Percentiles rank a stretch among this genome's conserved stretches.
phyloP scores from a whole-genome alignment of 2,329 filamentous ascomycete genomes.

The Arthrobotrys iridis region DNA sequence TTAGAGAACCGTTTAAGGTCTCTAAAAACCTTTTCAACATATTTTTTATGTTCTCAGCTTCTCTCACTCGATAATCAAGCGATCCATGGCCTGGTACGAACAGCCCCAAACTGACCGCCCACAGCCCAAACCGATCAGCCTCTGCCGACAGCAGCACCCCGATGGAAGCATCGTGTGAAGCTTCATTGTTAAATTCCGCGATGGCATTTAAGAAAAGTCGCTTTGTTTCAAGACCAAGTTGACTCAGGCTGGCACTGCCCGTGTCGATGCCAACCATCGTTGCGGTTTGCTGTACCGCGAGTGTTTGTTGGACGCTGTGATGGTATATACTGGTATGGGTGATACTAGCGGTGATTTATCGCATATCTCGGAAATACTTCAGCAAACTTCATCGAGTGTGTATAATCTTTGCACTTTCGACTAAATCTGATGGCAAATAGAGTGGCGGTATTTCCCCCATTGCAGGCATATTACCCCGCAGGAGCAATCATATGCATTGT shows the following conservation, averaged over 20 bases:
- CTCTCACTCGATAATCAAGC: constrained; percentile 46
- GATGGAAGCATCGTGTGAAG: not conserved
- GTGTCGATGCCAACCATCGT: not conserved
- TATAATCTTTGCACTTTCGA: not conserved
- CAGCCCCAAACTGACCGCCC: constrained; percentile 45
- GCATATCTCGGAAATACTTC: too few relatives aligned
- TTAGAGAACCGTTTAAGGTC: constrained; percentile 21
- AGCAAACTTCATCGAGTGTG: not conserved
- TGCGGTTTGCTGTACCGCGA: too few relatives aligned
- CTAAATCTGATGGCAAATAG: too few relatives aligned
- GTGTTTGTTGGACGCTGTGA: not conserved
- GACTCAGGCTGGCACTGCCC: not conserved
- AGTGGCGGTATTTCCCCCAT: not conserved
- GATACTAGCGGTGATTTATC: not conserved
- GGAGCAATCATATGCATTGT: not conserved
- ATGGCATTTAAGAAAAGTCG: constrained; percentile 14
- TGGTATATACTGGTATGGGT: too few relatives aligned
- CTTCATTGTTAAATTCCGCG: not conserved
- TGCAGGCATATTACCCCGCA: not conserved
- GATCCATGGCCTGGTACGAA: constrained; percentile 49
- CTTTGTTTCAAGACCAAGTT: constrained; percentile 8
- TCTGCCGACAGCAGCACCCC: constrained; percentile 26
- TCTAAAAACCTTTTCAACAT: constrained; percentile 17
- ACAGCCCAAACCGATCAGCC: constrained; percentile 35
- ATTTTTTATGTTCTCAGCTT: constrained; percentile 29